Evolutionary conservation across 2,329 filamentous ascomycete genomes (phyloP), one percentile per base, ranked within the genome.

Genomic region (Elsinoe fawcettii): DNA sequence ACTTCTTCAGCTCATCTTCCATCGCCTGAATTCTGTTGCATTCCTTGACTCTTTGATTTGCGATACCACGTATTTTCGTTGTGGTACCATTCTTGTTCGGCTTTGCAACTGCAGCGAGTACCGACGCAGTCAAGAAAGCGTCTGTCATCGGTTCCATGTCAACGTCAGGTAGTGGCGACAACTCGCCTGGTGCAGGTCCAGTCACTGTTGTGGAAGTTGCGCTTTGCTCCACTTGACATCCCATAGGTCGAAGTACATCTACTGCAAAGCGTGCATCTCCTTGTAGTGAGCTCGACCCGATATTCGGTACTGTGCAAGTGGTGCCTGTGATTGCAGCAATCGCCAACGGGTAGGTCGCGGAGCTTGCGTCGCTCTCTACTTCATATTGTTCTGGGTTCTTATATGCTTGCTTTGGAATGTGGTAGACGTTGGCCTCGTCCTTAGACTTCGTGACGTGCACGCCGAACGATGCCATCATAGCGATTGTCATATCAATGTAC

Each of bases 131-230:
- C 55, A 99, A 79, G 77, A 99, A 99, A 51, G 93, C 93, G 72
- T 99, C 93, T 0, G 93, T 99, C 93, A 99, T 99, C 1, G 92
- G 88, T 71, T 97, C 93, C 93, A 99, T 99, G 67, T 99, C 91
- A 25, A 99, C 84, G 59, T 92, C 86, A 16, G 84, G 75, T 11
- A 99, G 75, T 0, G 88, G 86, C 64, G 84, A 84, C 37, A 99
- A 75, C 14, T 80, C 73, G 9, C 93, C 92, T 57, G 79, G 72
- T 2, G 81, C 73, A n/a, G 93, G 93, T 1, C 93, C 93, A 7
- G 87, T 95, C 7, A 99, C 93, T 0, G 91, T 97, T 1, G 93
- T 99, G 1, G 91, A 95, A 16, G 80, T 84, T 56, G 83, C 83
- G 0, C 87, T 89, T 72, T 99, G 93, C 63, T 89, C 79, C 5